phyloP scores from a whole-genome alignment of 2,329 filamentous ascomycete species.

The Xylaria sp. region DNA sequence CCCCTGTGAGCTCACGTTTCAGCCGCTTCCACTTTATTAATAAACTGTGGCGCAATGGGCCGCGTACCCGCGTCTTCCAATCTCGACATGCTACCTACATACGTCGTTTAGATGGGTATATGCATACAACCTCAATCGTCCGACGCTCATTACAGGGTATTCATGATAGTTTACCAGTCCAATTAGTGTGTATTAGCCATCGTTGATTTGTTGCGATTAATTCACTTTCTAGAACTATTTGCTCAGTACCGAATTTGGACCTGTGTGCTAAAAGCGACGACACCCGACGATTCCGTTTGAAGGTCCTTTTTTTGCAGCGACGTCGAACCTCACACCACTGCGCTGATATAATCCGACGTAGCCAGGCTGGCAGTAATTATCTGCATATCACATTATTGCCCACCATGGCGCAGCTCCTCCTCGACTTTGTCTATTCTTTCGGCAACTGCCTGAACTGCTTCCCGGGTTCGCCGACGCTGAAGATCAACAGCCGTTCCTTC shows the following conservation, averaged over 20 bases:
- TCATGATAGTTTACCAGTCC: background rate
- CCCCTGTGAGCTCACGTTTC: background rate
- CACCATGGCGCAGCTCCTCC: constrained; percentile 78
- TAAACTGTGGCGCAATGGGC: constrained; percentile 1
- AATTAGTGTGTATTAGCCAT: background rate
- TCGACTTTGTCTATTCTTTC: constrained; percentile 88
- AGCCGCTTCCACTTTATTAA: background rate
- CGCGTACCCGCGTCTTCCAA: background rate
- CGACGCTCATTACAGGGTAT: background rate
- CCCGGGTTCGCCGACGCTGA: constrained; percentile 87
- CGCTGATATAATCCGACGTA: constrained; percentile 8
- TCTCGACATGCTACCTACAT: background rate
- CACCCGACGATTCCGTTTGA: constrained; percentile 5
- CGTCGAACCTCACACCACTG: constrained; percentile 1
- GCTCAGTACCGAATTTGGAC: background rate
- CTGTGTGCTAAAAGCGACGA: background rate
- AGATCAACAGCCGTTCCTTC: constrained; percentile 93
- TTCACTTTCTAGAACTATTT: background rate
- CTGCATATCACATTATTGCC: constrained; percentile 7
- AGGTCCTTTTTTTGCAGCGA: background rate
- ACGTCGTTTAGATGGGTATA: background rate
- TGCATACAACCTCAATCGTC: background rate
- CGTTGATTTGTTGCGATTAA: background rate
- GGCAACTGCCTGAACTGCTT: constrained; percentile 97
- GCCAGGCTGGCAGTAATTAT: background rate